Base-by-base conservation (phyloP, 345 rosid species). In the Hibiscus trionum region DNA sequence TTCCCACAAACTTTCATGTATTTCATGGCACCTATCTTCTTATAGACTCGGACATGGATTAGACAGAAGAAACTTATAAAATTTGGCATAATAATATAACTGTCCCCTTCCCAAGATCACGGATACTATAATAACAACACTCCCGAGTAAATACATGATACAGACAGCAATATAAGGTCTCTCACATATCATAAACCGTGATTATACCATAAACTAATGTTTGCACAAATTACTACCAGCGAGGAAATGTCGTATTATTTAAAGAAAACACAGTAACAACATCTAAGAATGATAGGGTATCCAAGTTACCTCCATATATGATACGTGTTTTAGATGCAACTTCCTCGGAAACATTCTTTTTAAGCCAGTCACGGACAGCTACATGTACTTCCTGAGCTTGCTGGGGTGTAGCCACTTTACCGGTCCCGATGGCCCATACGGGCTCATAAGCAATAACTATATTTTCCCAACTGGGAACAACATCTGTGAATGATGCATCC, bases 351-450 rank as follows among this genome's bases (percentile, higher is more conserved):
- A 92, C 79, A 75, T 89, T 95, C 80, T 85, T 82, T 80, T 89
- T 87, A 74, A 95, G 99, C 99, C 99, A 95, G 74, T 83, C 91
- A 12, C 96, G 98, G 31, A 87, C 78, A 81, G 97, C 93, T 46
- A 80, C 86, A 77, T 95, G 98, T 52, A 95, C 97, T 87, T 92
- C 99, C 78, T 95, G 96, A 74, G 99, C 98, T 80, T 95, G 99
- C 75, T 76, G 80, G 4, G 99, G 98, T 26, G 96, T 82, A 67
- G 99, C 98, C 75, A 95, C 99, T 73, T 92, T 93, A 71, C 98
- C 99, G 52, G 98, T 92, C 72, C 97, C 99, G 77, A 92, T 95
- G 72, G 98, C 99, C 99, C 99, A 95, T 37, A 95, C 98, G 65
- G 99, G 97, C 80, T 95, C 99, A 69, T 95, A 95, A 1, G 98